These are phyloP conservation scores for Flaveria brownii DNA, from an alignment of 129 eudicot genomes.

Conservation along the genomic window DNA sequence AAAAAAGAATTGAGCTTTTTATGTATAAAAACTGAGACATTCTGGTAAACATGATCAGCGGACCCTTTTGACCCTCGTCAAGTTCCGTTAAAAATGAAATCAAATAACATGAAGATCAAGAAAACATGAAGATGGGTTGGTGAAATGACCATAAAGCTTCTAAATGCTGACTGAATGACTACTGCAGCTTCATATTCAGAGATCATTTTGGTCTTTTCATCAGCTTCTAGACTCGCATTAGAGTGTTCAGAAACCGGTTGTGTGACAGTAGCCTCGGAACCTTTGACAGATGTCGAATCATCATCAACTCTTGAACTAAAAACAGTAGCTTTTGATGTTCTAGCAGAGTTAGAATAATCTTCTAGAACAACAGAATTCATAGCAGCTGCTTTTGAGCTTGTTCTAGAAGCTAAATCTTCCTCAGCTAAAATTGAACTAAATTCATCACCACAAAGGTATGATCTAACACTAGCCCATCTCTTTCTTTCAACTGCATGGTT, in stretches of 20 bases:
- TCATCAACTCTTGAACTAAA: constrained; percentile 43
- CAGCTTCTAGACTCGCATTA: constrained; percentile 19
- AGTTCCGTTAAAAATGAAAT: no score
- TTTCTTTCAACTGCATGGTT: constrained; percentile 47
- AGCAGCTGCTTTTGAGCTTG: constrained; percentile 28
- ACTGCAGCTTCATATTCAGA: constrained; percentile 63
- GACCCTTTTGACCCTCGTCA: not conserved
- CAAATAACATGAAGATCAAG: constrained; percentile 17
- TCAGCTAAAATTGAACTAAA: constrained; percentile 53
- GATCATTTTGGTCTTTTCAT: constrained; percentile 36
- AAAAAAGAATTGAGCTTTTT: no score
- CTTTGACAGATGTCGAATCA: constrained; percentile 47
- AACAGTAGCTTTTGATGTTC: constrained; percentile 43
- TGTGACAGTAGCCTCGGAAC: constrained; percentile 74
- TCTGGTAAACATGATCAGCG: no score
- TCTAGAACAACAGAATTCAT: constrained; percentile 22
- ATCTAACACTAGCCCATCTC: constrained; percentile 67
- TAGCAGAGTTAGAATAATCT: constrained; percentile 45
- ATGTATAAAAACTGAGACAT: no score
- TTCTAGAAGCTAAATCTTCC: constrained; percentile 42
- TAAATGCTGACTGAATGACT: constrained; percentile 75
- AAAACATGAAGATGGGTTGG: not conserved
- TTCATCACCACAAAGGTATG: constrained; percentile 87
- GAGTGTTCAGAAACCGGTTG: constrained; percentile 40
- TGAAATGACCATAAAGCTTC: constrained; percentile 66